Conservation (phyloP, 2,329 filamentous ascomycete species). For the Colletotrichum brevisporum region DNA sequence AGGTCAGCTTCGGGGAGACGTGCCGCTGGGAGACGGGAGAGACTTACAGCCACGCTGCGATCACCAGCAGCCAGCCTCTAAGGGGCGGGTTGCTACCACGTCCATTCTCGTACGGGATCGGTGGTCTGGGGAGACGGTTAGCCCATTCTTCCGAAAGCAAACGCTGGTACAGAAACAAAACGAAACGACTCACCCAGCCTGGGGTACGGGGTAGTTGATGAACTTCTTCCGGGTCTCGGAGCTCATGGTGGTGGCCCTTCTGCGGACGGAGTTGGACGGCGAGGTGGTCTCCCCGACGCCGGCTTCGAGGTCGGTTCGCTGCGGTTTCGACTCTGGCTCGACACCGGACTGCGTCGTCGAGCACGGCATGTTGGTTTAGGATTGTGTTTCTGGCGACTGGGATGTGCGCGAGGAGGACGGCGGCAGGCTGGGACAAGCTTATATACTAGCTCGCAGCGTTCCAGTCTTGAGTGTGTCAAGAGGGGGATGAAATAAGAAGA, state of each 20-base stretch:
- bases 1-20: background rate
- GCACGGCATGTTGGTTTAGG: constrained; percentile 14
- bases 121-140: constrained; percentile 47
- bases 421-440: constrained; percentile 28
- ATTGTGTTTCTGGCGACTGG: background rate
- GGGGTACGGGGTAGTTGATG: constrained; percentile 54
- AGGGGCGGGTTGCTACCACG: constrained; percentile 70
- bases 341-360: constrained; percentile 10
- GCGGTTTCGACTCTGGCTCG: constrained; percentile 11
- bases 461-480: constrained; percentile 25
- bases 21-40: background rate
- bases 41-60: constrained; percentile 69
- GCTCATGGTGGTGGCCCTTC: constrained; percentile 31
- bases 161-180: background rate
- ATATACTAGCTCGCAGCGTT: constrained; percentile 22
- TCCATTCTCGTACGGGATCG: constrained; percentile 61
- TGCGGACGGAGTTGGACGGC: constrained; percentile 4
- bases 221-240: constrained; percentile 43
- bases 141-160: background rate
- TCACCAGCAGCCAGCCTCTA: constrained; percentile 66
- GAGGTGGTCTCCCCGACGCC: background rate
- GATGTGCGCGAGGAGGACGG: background rate
- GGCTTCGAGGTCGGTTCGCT: constrained; percentile 1
- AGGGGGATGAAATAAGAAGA: constrained; percentile 4
- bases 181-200: constrained; percentile 49